Base-by-base conservation (phyloP, 345 rosid species). In the Arabidopsis arenosa region DNA sequence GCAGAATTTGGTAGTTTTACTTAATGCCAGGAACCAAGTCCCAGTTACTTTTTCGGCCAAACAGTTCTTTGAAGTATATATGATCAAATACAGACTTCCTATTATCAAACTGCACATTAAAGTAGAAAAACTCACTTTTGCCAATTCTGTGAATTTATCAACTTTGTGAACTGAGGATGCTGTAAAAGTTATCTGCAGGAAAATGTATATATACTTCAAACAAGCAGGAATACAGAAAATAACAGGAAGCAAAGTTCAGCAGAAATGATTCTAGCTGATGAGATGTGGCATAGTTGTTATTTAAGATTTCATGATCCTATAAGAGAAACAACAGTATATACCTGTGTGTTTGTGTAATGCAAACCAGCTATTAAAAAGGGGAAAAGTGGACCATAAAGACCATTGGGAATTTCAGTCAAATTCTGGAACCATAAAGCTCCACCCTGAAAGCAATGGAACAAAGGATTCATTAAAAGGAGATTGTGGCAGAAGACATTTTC, bases 391-490 rank as follows among this genome's bases (percentile, higher is more conserved):
- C 96, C 92, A 66, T 73, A 81, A 78, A 71, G 80, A 70, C 93
- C 91, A 43, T 84, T 86, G 48, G 97, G 87, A 51, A 68, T 74
- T 80, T 90, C 96, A 61, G 97, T 87, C 88, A 94, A 86, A 86
- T 94, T 83, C 75, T 88, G 88, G 80, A 94, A 94, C 97, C 99
- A 94, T 37, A 92, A 84, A 72, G 89, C 73, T 68, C 99, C 99
- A 36, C 99, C 99, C 98, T 94, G 89, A 79, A 88, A 73, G 30
- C 23, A 65, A 53, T 13, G 57, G 21, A 78, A 60, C 58, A 66
- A 60, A 23, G n/a, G 37, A 64, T 41, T 70, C 9, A 63, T 60
- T 47, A 47, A 56, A 47, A 55, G 55, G 54, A 40, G 17, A 53
- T 14, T 13, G 9, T 6, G 9, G 66, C 32, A 52, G 30, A 9